Percentiles rank a stretch among this genome's conserved stretches.
Conservation (phyloP, 2,329 filamentous ascomycete species). For the Verticillium nubilum region DNA sequence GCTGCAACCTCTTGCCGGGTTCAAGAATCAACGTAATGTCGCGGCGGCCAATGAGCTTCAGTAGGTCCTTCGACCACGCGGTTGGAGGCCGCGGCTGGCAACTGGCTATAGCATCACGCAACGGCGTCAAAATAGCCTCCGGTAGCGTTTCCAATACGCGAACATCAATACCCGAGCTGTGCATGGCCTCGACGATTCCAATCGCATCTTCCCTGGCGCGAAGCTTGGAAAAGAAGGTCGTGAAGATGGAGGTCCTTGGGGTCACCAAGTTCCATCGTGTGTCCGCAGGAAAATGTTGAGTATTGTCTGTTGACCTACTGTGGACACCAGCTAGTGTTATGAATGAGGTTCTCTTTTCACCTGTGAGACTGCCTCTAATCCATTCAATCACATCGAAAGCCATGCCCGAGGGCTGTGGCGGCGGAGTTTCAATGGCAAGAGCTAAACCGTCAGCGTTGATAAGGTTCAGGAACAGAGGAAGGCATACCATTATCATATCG, state of each 20-base stretch:
- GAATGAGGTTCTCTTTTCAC: slow-evolving; percentile 28
- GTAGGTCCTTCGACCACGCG: slow-evolving; percentile 65
- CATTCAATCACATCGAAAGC: slow-evolving; percentile 41
- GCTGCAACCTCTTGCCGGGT: slow-evolving; percentile 32
- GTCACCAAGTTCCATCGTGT: slow-evolving; percentile 43
- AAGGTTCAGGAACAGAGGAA: slow-evolving; percentile 18
- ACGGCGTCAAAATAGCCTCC: slow-evolving; percentile 71
- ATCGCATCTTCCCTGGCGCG: slow-evolving; percentile 44
- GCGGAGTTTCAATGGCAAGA: slow-evolving; percentile 6
- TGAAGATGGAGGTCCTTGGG: slow-evolving; percentile 66
- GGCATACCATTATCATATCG: slow-evolving; percentile 33
- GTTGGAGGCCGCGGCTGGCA: slow-evolving; percentile 80
- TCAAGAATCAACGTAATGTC: slow-evolving; percentile 68
- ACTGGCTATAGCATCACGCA: slow-evolving; percentile 78
- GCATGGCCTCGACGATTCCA: slow-evolving; percentile 69
- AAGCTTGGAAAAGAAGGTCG: slow-evolving; percentile 58
- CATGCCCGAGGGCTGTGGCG: slow-evolving; percentile 21
- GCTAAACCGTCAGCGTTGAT: not conserved
- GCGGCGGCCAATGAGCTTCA: slow-evolving; percentile 73
- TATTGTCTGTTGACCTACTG: slow-evolving; percentile 24
- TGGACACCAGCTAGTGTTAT: slow-evolving; percentile 40
- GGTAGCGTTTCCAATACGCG: slow-evolving; percentile 76
- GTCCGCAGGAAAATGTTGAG: slow-evolving; percentile 28
- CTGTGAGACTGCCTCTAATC: slow-evolving; percentile 43
- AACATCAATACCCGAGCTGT: slow-evolving; percentile 60